Evolutionary conservation across 495 filamentous ascomycete species (phyloP).

Genomic region (Neurospora sp.): DNA sequence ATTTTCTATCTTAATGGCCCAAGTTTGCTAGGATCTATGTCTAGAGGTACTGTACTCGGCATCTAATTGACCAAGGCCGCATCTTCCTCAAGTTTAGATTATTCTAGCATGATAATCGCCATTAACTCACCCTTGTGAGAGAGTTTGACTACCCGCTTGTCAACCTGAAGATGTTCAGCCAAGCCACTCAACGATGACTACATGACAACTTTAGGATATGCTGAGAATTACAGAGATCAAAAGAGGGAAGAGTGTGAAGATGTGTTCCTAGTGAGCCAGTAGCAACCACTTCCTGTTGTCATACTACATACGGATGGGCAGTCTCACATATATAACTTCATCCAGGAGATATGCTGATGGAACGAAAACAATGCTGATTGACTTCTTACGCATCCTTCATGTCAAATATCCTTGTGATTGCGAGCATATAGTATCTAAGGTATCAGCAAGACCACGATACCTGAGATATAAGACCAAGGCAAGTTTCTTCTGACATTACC

Average conservation of each 20-base stretch:
- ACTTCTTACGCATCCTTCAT: not conserved
- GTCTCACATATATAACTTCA: not conserved
- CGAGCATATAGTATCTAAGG: not conserved
- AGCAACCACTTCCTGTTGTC: not conserved
- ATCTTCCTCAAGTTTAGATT: not conserved
- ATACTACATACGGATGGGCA: not conserved
- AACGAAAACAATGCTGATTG: not conserved
- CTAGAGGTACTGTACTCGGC: no score
- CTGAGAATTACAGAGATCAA: not conserved
- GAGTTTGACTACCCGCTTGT: not conserved
- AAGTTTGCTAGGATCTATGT: no score
- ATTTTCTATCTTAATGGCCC: no score
- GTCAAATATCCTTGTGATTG: not conserved
- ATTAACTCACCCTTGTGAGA: not conserved
- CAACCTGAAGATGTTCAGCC: not conserved
- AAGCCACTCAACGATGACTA: not conserved
- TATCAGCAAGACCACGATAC: not conserved
- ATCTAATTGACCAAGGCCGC: not conserved
- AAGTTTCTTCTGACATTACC: not conserved
- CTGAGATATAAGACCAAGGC: not conserved
- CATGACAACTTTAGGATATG: not conserved
- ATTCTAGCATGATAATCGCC: not conserved
- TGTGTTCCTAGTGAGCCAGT: not conserved
- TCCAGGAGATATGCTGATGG: not conserved
- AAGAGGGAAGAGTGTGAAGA: no score